These are phyloP conservation scores for Gamarada debralockiae DNA, from an alignment of 495 filamentous ascomycete genomes.

Conservation along the genomic window DNA sequence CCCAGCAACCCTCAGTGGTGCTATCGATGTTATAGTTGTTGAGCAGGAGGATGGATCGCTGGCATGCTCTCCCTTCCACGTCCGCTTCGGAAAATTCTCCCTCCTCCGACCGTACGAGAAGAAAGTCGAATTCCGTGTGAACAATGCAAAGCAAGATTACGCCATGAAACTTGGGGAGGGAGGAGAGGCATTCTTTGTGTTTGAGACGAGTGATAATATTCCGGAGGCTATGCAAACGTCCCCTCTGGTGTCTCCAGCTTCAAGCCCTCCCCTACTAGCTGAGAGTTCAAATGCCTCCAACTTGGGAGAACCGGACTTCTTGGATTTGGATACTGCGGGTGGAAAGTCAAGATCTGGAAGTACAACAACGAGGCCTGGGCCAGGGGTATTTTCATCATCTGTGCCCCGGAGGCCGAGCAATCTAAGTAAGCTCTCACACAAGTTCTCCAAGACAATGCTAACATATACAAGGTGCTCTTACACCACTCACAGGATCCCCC, in stretches of 20 bases:
- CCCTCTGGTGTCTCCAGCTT: conserved; percentile 80
- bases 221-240: conserved; percentile 91
- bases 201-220: conserved; percentile 86
- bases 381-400: conserved; percentile 10
- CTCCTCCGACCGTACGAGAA: conserved; percentile 94
- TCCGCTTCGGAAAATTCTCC: conserved; percentile 98
- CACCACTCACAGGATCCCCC: conserved; percentile 61
- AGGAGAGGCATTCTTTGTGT: conserved; percentile 97
- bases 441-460: not conserved
- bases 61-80: conserved; percentile 95
- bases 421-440: conserved; percentile 15
- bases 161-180: conserved; percentile 98
- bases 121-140: conserved; percentile 98
- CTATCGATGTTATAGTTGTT: conserved; percentile 98
- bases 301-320: conserved; percentile 77
- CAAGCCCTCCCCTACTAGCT: conserved; percentile 66
- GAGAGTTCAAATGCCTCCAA: conserved; percentile 48
- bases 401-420: conserved; percentile 21
- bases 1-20: conserved; percentile 92
- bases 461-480: conserved; percentile 46
- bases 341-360: conserved; percentile 24
- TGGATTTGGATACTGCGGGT: conserved; percentile 60
- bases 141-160: conserved; percentile 85
- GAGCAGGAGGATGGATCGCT: conserved; percentile 89
- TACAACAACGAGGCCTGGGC: conserved; percentile 19